Conservation (phyloP, 352 stramenopile species). For the Pilasporangium apinafurcum region DNA sequence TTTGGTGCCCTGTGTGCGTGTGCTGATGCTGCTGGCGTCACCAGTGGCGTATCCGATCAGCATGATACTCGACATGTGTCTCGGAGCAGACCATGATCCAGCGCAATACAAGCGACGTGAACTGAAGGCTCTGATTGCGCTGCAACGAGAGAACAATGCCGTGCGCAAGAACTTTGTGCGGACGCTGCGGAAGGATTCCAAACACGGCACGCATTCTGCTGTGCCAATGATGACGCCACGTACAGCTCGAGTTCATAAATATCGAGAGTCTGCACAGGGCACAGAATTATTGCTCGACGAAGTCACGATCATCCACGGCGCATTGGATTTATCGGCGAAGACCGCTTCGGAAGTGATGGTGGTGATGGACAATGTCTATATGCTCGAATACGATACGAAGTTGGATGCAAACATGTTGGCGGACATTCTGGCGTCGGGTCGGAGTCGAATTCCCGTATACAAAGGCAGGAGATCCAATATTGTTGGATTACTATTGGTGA, state of each 20-base stretch:
- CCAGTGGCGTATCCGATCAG: conserved; percentile 91
- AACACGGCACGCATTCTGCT: conserved; percentile 16
- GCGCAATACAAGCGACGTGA: conserved; percentile 87
- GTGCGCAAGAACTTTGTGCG: conserved; percentile 24
- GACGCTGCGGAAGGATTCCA: not conserved
- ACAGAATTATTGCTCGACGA: conserved; percentile 79
- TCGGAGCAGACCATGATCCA: conserved; percentile 76
- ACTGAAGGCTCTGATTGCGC: conserved; percentile 82
- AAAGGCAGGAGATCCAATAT: conserved; percentile 70
- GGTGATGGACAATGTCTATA: conserved; percentile 80
- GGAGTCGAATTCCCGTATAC: conserved; percentile 90
- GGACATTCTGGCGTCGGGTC: conserved; percentile 81
- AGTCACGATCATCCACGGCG: conserved; percentile 91
- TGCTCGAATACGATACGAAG: conserved; percentile 74
- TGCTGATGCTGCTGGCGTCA: conserved; percentile 82
- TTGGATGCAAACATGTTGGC: conserved; percentile 70
- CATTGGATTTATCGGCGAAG: conserved; percentile 84
- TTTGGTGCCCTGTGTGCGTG: conserved; percentile 78
- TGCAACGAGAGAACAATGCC: conserved; percentile 54
- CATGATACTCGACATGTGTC: conserved; percentile 83
- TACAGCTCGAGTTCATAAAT: conserved; percentile 8
- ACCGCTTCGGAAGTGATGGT: conserved; percentile 87
- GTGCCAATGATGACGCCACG: conserved; percentile 24
- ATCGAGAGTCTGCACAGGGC: conserved; percentile 36
- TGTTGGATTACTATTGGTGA: conserved; percentile 82